Base-by-base conservation (phyloP, 2,329 filamentous ascomycete genomes). In the Dactylonectria macrodidyma region DNA sequence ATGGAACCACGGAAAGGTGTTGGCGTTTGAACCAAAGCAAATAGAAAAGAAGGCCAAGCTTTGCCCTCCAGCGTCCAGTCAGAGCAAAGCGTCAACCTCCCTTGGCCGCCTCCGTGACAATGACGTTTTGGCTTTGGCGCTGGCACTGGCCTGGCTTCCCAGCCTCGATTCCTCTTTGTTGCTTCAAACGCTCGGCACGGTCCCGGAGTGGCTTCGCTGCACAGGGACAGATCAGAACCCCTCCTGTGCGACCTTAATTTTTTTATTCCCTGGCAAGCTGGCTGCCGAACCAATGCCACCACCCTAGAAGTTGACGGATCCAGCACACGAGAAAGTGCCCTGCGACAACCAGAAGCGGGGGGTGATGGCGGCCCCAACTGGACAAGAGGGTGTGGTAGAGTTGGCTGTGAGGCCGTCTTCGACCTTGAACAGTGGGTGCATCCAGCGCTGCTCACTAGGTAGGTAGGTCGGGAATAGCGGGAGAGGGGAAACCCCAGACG, bases 121-220 rank as follows among this genome's bases (percentile, higher is more conserved):
- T 59, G 56, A 59, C 56, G 56, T 48, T 59, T 44, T n/a, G 38
- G 12, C 38, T 44, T 16, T 44, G 3, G 16, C 38, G n/a, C 38
- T 44, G 19, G 19, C 19, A 19, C 19, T 30, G 26, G 38, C 16
- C 38, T 16, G 36, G 10, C 36, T 10, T 38, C 36, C 36, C 36
- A 38, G 12, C n/a, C 14, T n/a, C 16, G 3, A 5, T 44, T 44
- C n/a, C 16, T n/a, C 8, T 5, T 44, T 44, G 16, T 44, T n/a
- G 16, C 7, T 44, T 44, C n/a, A 19, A n/a, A 41, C 38, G 41
- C 41, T 44, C 14, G 14, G 16, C 41, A 14, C 16, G 41, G 41
- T 44, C 16, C 41, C 14, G 41, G 41, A n/a, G 14, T 44, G 41
- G 41, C 36, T 38, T 30, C 4, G 41, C 5, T 44, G 41, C 41